These are phyloP conservation scores for Echites panduratus DNA, from an alignment of 257 asterid species.

Conservation along the genomic window DNA sequence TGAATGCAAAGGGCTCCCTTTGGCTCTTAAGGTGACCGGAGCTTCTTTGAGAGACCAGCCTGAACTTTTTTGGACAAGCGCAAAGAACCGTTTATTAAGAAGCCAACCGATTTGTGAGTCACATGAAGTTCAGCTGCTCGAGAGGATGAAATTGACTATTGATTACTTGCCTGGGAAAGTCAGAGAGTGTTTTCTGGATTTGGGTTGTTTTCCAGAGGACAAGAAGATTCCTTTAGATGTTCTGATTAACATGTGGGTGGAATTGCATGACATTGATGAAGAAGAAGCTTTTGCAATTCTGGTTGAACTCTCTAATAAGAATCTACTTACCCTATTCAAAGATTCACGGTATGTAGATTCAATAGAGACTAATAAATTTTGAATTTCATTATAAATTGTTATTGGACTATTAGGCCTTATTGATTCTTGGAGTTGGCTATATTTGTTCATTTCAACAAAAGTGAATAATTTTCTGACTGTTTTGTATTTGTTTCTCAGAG, in stretches of 20 bases:
- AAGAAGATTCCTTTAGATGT: constrained; percentile 79
- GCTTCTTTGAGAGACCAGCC: constrained; percentile 74
- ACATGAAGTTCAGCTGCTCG: constrained; percentile 67
- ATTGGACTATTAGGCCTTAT: not conserved
- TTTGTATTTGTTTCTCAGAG: constrained; percentile 36
- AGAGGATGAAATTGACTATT: constrained; percentile 76
- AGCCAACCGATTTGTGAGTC: constrained; percentile 75
- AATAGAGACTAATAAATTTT: not conserved
- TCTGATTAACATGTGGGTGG: constrained; percentile 92
- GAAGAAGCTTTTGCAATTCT: constrained; percentile 76
- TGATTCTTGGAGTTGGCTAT: not conserved
- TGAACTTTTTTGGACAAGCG: constrained; percentile 76
- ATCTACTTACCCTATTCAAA: constrained; percentile 71
- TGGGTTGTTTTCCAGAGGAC: constrained; percentile 86
- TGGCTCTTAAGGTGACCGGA: constrained; percentile 90
- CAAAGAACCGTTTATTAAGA: constrained; percentile 62
- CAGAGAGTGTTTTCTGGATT: constrained; percentile 78
- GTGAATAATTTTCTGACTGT: not conserved
- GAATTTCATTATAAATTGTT: not conserved
- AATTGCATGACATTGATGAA: constrained; percentile 75
- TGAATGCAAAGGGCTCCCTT: constrained; percentile 85
- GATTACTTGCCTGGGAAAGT: constrained; percentile 63
- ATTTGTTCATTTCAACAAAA: not conserved
- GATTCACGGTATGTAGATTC: constrained; percentile 55
- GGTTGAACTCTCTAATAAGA: constrained; percentile 78